These are phyloP conservation scores for Fraxinus cuspidata DNA, from an alignment of 257 asterid genomes.

Conservation along the genomic window DNA sequence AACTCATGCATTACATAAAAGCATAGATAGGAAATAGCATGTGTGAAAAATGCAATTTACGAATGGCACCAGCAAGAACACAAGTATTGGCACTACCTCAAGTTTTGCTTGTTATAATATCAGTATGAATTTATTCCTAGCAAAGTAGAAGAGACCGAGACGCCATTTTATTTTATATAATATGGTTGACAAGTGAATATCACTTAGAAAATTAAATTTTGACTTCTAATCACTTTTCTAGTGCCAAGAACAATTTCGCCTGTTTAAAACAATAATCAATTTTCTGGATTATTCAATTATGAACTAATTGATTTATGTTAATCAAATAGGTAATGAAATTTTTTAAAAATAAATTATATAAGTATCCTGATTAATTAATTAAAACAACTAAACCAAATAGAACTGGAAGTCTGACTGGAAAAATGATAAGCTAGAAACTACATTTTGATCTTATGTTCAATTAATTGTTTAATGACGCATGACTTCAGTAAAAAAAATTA, in stretches of 20 bases:
- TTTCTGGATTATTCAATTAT: conserved; percentile 17
- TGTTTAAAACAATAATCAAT: neutral
- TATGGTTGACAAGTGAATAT: neutral
- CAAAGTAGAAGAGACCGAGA: neutral
- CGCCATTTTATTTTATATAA: neutral
- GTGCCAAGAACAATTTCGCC: neutral
- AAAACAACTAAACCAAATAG: conserved; percentile 13
- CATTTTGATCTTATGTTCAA: neutral
- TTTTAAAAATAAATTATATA: neutral
- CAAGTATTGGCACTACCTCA: neutral
- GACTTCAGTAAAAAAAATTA: neutral
- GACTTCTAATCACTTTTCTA: conserved; percentile 8
- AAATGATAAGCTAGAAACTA: neutral
- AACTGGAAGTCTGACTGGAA: neutral
- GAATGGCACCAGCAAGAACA: neutral
- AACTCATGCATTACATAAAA: neutral
- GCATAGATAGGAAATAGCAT: neutral
- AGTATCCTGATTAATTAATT: neutral
- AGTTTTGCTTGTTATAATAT: neutral
- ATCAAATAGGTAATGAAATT: neutral
- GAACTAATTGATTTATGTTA: conserved; percentile 3
- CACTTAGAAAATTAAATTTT: neutral
- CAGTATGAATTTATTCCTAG: neutral
- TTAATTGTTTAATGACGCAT: neutral
- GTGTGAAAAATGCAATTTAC: neutral